Evolutionary conservation across 1,284 basidiomycete genomes (phyloP).

Genomic region (Malassezia pachydermatis): DNA sequence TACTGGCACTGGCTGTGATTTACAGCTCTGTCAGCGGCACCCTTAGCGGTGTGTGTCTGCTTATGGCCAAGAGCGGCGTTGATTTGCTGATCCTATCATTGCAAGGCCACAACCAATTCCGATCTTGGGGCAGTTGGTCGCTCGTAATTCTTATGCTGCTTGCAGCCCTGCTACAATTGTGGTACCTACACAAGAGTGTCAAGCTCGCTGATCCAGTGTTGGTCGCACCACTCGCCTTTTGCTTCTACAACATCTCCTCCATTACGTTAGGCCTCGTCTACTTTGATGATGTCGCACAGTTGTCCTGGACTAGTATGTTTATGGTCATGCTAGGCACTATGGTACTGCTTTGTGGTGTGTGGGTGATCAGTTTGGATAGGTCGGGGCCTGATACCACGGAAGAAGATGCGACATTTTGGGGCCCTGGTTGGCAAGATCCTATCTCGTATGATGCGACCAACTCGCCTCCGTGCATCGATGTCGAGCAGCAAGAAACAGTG

Average conservation of each 20-base stretch:
- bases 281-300: slow-evolving; percentile 72
- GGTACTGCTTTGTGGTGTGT: slow-evolving; percentile 74
- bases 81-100: slow-evolving; percentile 76
- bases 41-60: slow-evolving; percentile 81
- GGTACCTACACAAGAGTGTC: slow-evolving; percentile 84
- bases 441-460: too few species aligned
- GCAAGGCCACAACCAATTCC: slow-evolving; percentile 67
- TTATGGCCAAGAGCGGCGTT: slow-evolving; percentile 88
- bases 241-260: slow-evolving; percentile 86
- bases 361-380: slow-evolving; percentile 59
- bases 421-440: slow-evolving; percentile 16
- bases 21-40: slow-evolving; percentile 84
- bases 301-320: slow-evolving; percentile 60
- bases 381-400: slow-evolving; percentile 14
- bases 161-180: slow-evolving; percentile 66
- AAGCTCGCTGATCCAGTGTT: slow-evolving; percentile 64
- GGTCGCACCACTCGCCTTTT: slow-evolving; percentile 88
- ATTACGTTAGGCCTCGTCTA: slow-evolving; percentile 59
- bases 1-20: slow-evolving; percentile 66
- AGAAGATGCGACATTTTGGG: slow-evolving; percentile 14
- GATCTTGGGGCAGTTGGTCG: slow-evolving; percentile 66
- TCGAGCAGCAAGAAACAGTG: too few species aligned
- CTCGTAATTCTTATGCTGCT: slow-evolving; percentile 61
- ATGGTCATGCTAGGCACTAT: slow-evolving; percentile 70
- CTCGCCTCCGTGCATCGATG: too few species aligned